Evolutionary conservation across 2,329 filamentous ascomycete genomes (phyloP), one percentile per base, ranked within the genome.

Genomic region (Epicoccum sorghinum): DNA sequence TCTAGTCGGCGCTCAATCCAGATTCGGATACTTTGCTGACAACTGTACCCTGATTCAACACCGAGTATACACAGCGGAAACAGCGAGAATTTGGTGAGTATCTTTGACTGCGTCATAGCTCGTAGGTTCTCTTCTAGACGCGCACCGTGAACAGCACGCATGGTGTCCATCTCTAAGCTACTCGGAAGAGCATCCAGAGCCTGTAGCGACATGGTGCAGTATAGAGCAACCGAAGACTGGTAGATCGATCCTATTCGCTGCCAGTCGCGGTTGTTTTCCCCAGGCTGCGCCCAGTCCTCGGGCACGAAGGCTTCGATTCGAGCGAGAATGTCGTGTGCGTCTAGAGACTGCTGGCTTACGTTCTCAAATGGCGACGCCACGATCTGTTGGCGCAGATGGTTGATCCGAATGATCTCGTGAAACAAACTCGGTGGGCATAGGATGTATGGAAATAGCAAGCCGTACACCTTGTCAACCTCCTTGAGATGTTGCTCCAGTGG

Each of bases 281-380:
- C 65, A 1, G 66, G 62, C 40, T 68, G 66, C 7, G 68, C 69
- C 68, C 68, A 71, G 41, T 69, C 62, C 25, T 61, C 57, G 3
- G 60, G 58, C 3, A 40, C 52, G 13, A 72, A 72, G 1, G 58
- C 44, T 7, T 66, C 55, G n/a, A 69, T 60, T 22, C 58, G 55
- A 7, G 46, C 46, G 10, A 68, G 60, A 0, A 69, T 42, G 22
- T 69, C 61, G 7, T 60, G 53, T 8, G 66, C 68, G 39, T 60
- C 49, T 1, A 65, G 32, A 0, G 10, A 12, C 10, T 46, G n/a
- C 37, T 42, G 52, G 23, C 7, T 32, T 10, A 25, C 23, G 13
- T 47, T 22, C n/a, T 55, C 46, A 2, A 51, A 38, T n/a, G 63
- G 49, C 2, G 58, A 54, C 3, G 51, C 30, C 0, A 56, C 56